Evolutionary conservation across 306 rosid genomes (phyloP).

Genomic region (Dalbergia oliveri): DNA sequence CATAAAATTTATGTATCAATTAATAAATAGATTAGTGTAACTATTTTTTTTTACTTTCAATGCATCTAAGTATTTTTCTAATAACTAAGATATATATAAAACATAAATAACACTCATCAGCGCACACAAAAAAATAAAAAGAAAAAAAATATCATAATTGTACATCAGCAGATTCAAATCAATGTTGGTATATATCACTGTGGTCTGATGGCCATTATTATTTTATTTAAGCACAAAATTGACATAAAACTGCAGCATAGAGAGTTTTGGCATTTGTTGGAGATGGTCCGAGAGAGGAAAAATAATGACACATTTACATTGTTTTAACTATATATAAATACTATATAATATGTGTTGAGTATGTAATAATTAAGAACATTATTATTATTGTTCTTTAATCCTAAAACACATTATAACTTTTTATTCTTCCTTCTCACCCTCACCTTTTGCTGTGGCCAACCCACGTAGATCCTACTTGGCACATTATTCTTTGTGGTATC

Average conservation of each 20-base stretch:
- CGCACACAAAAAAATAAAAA: too few relatives aligned
- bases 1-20: too few relatives aligned
- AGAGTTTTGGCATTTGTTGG: neutral
- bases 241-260: neutral
- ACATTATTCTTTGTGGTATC: neutral
- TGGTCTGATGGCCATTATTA: neutral
- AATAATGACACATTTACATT: neutral
- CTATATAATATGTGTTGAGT: too few relatives aligned
- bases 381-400: too few relatives aligned
- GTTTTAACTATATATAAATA: neutral
- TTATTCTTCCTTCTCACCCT: neutral
- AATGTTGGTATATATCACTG: neutral
- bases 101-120: neutral
- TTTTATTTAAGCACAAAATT: neutral
- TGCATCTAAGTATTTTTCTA: too few relatives aligned
- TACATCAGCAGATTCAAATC: neutral
- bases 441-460: neutral
- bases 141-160: neutral
- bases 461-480: conserved; percentile 65
- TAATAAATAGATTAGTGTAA: too few relatives aligned
- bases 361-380: too few relatives aligned
- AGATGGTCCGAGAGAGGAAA: neutral
- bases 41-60: too few relatives aligned
- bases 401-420: too few relatives aligned
- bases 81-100: neutral